Conservation (phyloP, 768 basidiomycete genomes). For the Phaeotremella skinneri region DNA sequence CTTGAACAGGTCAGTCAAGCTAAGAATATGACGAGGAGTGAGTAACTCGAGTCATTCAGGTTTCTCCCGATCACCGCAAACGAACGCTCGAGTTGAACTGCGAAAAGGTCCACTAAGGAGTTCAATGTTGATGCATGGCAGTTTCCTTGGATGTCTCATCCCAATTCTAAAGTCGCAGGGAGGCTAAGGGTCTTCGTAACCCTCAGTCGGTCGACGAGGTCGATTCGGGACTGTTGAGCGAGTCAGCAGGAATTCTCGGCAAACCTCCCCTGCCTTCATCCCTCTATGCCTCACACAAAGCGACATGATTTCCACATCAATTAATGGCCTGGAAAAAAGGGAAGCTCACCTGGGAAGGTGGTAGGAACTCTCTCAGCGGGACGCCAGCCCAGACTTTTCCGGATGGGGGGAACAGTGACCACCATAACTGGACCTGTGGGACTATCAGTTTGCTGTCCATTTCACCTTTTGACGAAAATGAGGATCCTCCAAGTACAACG, state of each 20-base stretch:
- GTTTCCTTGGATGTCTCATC: no score
- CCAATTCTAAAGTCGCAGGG: no score
- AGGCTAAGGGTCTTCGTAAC: constrained; percentile 66
- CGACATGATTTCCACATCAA: background rate
- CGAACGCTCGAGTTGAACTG: no score
- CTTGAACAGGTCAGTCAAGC: no score
- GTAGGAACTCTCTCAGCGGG: constrained; percentile 66
- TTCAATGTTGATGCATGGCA: no score
- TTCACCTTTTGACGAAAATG: no score
- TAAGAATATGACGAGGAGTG: no score
- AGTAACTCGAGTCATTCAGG: no score
- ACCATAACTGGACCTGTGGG: constrained; percentile 68
- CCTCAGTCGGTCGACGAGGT: constrained; percentile 64
- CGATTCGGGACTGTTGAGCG: constrained; percentile 64
- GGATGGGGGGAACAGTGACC: constrained; percentile 72
- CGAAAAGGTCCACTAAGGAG: no score
- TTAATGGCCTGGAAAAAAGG: background rate
- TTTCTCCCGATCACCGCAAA: no score
- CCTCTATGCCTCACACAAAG: no score
- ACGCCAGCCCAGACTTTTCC: constrained; percentile 68
- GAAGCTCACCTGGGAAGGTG: constrained; percentile 70
- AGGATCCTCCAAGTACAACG: no score
- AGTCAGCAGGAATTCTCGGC: background rate
- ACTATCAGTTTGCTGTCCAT: background rate
- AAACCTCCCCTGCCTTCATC: background rate